Conservation (phyloP, 371 early-diverging fungal genomes). For the Mucor mucedo region DNA sequence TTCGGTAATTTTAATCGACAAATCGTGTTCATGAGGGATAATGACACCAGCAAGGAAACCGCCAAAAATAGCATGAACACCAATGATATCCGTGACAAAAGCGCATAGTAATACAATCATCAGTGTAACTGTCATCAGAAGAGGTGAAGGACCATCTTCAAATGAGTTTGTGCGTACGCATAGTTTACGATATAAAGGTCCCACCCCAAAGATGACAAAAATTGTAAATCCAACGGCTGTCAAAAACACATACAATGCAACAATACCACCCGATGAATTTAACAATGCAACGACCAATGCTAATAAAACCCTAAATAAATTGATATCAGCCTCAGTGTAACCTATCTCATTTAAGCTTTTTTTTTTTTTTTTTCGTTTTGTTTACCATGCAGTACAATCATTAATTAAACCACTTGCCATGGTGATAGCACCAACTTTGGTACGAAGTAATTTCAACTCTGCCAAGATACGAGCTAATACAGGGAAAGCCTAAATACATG, state of each 20-base stretch:
- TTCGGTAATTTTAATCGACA: constrained; percentile 86
- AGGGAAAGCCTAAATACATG: constrained; percentile 74
- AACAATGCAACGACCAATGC: constrained; percentile 82
- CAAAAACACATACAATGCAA: constrained; percentile 75
- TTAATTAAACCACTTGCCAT: constrained; percentile 89
- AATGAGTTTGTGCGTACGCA: constrained; percentile 55
- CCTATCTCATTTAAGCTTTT: background rate
- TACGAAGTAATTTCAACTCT: constrained; percentile 81
- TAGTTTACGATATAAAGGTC: constrained; percentile 57
- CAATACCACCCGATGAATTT: constrained; percentile 64
- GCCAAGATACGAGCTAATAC: constrained; percentile 93
- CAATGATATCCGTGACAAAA: constrained; percentile 86
- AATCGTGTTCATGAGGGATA: constrained; percentile 87
- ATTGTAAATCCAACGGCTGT: constrained; percentile 64
- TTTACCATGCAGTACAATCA: constrained; percentile 87
- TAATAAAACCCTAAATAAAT: constrained; percentile 59
- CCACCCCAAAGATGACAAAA: constrained; percentile 63
- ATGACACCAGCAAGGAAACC: constrained; percentile 87
- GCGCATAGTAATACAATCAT: constrained; percentile 68
- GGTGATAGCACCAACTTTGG: constrained; percentile 82
- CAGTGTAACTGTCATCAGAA: constrained; percentile 72
- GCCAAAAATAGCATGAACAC: constrained; percentile 77
- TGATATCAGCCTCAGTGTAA: background rate
- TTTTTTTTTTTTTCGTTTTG: background rate
- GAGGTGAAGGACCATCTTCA: constrained; percentile 65